phyloP scores from a whole-genome alignment of 2,329 filamentous ascomycete genomes.

The Leptographium flavum region DNA sequence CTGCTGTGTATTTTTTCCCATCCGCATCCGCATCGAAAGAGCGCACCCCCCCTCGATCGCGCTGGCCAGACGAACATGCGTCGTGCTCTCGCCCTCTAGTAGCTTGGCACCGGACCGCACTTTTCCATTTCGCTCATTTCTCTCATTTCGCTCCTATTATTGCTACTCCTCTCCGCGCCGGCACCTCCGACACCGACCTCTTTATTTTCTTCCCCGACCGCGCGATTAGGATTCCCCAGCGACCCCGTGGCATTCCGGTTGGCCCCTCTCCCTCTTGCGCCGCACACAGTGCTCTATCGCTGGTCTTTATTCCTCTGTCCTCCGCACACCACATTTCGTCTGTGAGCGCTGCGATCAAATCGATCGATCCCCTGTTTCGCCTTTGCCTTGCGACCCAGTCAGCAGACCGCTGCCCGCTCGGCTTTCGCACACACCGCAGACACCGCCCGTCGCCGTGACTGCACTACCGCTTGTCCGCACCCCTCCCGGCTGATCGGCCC shows the following conservation, averaged over 20 bases:
- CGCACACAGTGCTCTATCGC: too few relatives aligned
- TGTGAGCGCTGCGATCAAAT: too few relatives aligned
- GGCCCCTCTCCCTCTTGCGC: background rate
- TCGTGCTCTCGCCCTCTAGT: background rate
- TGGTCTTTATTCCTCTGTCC: too few relatives aligned
- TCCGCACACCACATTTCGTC: background rate
- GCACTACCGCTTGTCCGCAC: background rate
- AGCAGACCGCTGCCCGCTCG: too few relatives aligned
- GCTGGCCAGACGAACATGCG: background rate
- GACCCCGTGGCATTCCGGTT: background rate
- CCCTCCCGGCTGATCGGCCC: background rate
- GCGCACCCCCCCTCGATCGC: too few relatives aligned
- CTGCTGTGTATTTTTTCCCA: background rate
- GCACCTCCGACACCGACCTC: constrained; percentile 1
- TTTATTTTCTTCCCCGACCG: background rate
- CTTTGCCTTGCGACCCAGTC: too few relatives aligned
- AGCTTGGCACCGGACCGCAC: background rate
- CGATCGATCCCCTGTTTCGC: too few relatives aligned
- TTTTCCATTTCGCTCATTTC: background rate
- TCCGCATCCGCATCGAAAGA: background rate
- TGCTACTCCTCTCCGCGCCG: background rate
- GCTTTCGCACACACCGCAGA: too few relatives aligned
- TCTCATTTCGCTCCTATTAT: background rate
- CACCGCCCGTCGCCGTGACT: too few relatives aligned
- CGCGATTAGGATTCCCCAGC: background rate